Base-by-base conservation (phyloP, 2,329 filamentous ascomycete genomes). In the Fusarium sp. region DNA sequence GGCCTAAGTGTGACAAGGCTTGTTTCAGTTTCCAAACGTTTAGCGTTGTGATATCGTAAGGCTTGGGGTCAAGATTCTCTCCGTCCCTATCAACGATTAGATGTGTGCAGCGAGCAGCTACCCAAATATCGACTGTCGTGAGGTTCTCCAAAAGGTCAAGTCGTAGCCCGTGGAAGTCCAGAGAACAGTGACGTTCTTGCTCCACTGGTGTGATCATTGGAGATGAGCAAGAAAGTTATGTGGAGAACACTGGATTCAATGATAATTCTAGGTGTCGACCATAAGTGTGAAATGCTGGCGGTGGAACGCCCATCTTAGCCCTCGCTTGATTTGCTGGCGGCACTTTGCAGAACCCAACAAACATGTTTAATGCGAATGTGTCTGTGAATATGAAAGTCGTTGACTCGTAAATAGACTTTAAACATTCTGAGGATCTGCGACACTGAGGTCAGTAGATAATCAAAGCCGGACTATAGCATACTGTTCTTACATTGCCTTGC, bases 251-350 rank as follows among this genome's bases (percentile, higher is more conserved):
- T 17, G 52, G 46, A 1, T 37, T 10, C 19, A 57, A 35, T 3
- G 52, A 51, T 47, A 62, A n/a, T 33, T 62, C 58, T 10, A 62
- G n/a, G 15, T 51, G 52, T 51, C 8, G 41, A 26, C 52, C 57
- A 41, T 46, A 8, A 2, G 19, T 56, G 32, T 32, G 51, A 46
- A 61, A 61, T 17, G n/a, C 46, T 11, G 46, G 51, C 6, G 57
- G 52, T 22, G 51, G 44, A 37, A 43, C 43, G 2, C 28, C 52
- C 20, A 37, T n/a, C 14, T 51, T 30, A 11, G 32, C 8, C 28
- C 30, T 33, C 22, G 6, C 20, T 30, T n/a, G 35, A n/a, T 40
- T 46, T 28, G 22, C 14, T 5, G 17, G 22, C 5, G 41, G 46
- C 7, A 43, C 22, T 32, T 62, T 41, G 14, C 52, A 62, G 28